phyloP scores from a whole-genome alignment of 345 rosid genomes.

The Eucalyptus lansdowneana region DNA sequence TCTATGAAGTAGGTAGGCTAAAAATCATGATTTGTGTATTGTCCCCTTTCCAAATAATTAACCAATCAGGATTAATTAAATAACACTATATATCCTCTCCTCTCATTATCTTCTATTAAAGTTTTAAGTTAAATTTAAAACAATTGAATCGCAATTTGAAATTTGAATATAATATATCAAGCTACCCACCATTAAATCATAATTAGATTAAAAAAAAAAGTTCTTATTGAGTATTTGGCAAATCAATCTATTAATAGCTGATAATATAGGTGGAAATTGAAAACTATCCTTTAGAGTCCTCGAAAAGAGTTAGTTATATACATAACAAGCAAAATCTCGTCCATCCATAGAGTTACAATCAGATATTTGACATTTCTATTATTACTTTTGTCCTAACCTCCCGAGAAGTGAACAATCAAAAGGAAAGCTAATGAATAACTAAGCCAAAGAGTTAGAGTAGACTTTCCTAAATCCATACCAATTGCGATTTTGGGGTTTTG shows the following conservation, averaged over 20 bases:
- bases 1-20: background rate
- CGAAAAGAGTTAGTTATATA: background rate
- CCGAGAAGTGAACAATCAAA: background rate
- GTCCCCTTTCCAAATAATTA: background rate
- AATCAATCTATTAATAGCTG: background rate
- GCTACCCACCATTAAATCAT: background rate
- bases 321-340: background rate
- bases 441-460: background rate
- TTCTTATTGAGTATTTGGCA: background rate
- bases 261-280: background rate
- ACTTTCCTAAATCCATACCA: background rate
- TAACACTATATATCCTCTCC: background rate
- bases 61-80: background rate
- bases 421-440: background rate
- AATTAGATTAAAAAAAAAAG: background rate
- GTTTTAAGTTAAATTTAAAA: background rate
- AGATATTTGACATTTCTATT: background rate
- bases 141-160: background rate
- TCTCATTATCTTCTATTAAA: background rate
- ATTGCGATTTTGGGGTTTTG: background rate
- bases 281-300: background rate
- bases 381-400: rapidly evolving
- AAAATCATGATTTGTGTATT: background rate
- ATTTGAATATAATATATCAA: background rate
- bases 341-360: background rate